These are phyloP conservation scores for Trametes pubescens DNA, from an alignment of 1,284 basidiomycete genomes.

Conservation along the genomic window DNA sequence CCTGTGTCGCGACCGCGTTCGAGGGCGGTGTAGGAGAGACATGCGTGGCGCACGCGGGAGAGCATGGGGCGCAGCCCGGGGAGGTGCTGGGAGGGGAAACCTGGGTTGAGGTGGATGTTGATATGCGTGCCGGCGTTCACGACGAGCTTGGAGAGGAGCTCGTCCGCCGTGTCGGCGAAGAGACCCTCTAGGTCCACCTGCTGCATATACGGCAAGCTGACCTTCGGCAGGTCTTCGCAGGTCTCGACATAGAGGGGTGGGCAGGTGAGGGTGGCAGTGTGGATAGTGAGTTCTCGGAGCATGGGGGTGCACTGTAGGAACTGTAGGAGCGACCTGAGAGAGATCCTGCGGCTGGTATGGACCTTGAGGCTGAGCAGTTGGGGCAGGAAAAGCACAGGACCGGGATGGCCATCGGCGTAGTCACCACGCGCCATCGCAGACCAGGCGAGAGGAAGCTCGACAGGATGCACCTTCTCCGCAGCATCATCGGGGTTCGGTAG, in stretches of 20 bases:
- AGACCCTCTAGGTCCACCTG: slow-evolving; percentile 18
- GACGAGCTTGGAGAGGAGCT: slow-evolving; percentile 13
- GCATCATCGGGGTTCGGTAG: slow-evolving; percentile 3
- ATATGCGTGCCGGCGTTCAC: slow-evolving; percentile 12
- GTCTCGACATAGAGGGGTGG: slow-evolving; percentile 9
- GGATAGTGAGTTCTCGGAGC: slow-evolving; percentile 13
- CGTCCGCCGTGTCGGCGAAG: slow-evolving; percentile 4
- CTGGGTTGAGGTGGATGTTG: slow-evolving; percentile 6
- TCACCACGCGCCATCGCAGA: neutral
- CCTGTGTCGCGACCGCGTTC: neutral
- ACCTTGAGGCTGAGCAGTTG: slow-evolving; percentile 13
- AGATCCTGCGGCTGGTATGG: slow-evolving; percentile 14
- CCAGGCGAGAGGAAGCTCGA: slow-evolving; percentile 14
- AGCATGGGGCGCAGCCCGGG: slow-evolving; percentile 7
- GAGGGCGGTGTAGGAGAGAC: slow-evolving; percentile 14
- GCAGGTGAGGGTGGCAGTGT: slow-evolving; percentile 1
- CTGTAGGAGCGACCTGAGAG: slow-evolving; percentile 11
- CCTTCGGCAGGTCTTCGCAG: neutral
- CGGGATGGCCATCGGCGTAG: neutral
- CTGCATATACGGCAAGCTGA: slow-evolving; percentile 17
- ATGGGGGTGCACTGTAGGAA: slow-evolving; percentile 20
- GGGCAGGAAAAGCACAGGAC: neutral
- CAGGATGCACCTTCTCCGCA: neutral
- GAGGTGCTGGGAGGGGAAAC: slow-evolving; percentile 10
- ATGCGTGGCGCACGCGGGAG: slow-evolving; percentile 11